Evolutionary conservation across 164 flowering plant species (phyloP), one percentile per base, ranked within the genome.

Genomic region (Vitis vinifera): DNA sequence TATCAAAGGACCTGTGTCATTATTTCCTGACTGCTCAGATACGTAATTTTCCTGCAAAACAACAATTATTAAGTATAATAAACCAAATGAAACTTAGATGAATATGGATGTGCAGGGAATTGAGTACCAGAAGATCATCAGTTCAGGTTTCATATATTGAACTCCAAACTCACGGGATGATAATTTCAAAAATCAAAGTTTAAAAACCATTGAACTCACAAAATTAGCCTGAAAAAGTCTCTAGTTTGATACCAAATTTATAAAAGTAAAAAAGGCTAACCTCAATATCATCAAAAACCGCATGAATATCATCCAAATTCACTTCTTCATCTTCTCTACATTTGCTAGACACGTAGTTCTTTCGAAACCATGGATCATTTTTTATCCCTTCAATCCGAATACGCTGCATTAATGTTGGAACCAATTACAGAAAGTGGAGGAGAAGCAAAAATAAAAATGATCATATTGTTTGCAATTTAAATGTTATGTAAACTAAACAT

Each of bases 201-300:
- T 61, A 31, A 9, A 61, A 37, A 14, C 19, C 16, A 6, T 37
- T 37, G 8, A 37, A 37, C 44, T 37, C 4, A 4, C 44, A 37
- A 37, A 37, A 37, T 37, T 37, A 6, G 44, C 27, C 1, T 37
- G 7, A 37, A 31, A 31, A 4, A 6, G 44, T 31, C 44, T 31
- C 44, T 31, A 31, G 44, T 31, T 31, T 31, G 48, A 62, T 29
- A 44, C 13, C 49, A 50, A 55, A 56, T 15, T 5, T 13, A 17
- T 16, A 47, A 60, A 14, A 51, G 23, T 48, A 49, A 29, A 55
- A 47, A 49, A 2, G 13, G 23, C 79, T 16, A 49, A 95, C 99
- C 99, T 91, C 97, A 77, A 95, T 93, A 75, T 89, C 97, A 68
- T 91, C 87, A 78, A 95, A 95, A 75, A 91, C 99, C 13, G 97